A percentile compares a stretch with the other conserved stretches of the same genome.
These are phyloP conservation scores for Sherardia arvensis DNA, from an alignment of 257 asterid species.

Conservation along the genomic window DNA sequence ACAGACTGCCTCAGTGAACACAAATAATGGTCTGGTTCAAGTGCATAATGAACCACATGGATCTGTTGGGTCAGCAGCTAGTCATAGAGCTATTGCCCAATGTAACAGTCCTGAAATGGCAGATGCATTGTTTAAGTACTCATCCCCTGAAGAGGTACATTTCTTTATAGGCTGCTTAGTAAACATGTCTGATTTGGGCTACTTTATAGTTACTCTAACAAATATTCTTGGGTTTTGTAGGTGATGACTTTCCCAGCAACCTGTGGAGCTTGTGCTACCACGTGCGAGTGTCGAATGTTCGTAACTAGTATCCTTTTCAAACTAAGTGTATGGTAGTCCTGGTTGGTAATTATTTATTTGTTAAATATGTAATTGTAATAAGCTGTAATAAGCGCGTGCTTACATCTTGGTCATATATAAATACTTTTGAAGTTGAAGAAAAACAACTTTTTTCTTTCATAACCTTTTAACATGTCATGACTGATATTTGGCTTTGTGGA, in stretches of 20 bases:
- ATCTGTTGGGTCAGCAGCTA: conserved; percentile 78
- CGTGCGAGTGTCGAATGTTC: conserved; percentile 81
- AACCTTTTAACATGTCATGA: neutral
- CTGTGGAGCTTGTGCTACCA: conserved; percentile 74
- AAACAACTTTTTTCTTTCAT: neutral
- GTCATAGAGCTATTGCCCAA: conserved; percentile 89
- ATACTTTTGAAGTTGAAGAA: neutral
- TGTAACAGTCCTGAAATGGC: conserved; percentile 70
- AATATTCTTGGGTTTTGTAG: conserved; percentile 28
- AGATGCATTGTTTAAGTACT: conserved; percentile 77
- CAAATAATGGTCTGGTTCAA: conserved; percentile 22
- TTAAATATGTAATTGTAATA: neutral
- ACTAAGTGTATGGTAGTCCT: neutral
- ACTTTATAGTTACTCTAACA: neutral
- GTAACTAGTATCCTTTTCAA: conserved; percentile 75
- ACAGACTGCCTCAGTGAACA: conserved; percentile 22
- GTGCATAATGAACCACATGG: conserved; percentile 68
- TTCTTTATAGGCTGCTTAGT: neutral
- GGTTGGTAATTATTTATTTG: neutral
- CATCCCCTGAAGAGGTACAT: conserved; percentile 93
- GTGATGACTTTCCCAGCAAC: conserved; percentile 92
- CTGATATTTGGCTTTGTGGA: neutral
- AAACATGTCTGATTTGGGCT: neutral
- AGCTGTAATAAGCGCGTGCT: too few species aligned
- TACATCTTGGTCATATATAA: neutral